Conservation (phyloP, 495 filamentous ascomycete species). For the Podospora tetraspora region DNA sequence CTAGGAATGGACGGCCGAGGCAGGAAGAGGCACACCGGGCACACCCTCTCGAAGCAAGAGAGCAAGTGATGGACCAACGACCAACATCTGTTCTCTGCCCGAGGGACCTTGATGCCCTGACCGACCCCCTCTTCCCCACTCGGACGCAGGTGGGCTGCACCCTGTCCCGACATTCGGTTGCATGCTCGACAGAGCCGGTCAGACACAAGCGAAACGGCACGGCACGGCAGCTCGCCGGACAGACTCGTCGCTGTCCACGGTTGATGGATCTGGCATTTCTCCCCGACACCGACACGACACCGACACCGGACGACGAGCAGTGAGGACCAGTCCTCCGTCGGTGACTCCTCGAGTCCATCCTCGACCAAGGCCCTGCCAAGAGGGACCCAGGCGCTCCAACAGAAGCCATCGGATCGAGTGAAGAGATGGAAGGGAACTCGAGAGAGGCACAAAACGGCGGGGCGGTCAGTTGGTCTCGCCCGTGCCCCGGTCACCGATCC, state of each 20-base stretch:
- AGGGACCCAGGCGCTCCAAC: neutral
- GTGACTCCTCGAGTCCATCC: neutral
- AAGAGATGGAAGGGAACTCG: no score
- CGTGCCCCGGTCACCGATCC: neutral
- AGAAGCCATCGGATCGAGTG: neutral
- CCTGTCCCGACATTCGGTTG: neutral
- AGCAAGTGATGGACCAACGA: neutral
- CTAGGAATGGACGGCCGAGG: neutral
- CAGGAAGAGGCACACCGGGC: neutral
- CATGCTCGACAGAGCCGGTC: neutral
- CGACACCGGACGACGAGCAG: neutral
- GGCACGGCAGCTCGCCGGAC: neutral
- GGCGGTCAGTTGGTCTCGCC: neutral
- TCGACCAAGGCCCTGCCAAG: neutral
- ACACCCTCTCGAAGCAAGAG: neutral
- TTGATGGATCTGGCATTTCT: neutral
- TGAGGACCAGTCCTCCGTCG: neutral
- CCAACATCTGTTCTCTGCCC: no score
- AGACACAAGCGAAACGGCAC: neutral
- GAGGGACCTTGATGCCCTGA: neutral
- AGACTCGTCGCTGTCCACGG: neutral
- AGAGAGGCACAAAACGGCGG: neutral
- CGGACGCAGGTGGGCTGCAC: neutral
- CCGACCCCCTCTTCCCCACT: neutral
- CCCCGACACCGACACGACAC: neutral